Conservation (phyloP, 129 eudicot genomes). For the Helianthus annuus region DNA sequence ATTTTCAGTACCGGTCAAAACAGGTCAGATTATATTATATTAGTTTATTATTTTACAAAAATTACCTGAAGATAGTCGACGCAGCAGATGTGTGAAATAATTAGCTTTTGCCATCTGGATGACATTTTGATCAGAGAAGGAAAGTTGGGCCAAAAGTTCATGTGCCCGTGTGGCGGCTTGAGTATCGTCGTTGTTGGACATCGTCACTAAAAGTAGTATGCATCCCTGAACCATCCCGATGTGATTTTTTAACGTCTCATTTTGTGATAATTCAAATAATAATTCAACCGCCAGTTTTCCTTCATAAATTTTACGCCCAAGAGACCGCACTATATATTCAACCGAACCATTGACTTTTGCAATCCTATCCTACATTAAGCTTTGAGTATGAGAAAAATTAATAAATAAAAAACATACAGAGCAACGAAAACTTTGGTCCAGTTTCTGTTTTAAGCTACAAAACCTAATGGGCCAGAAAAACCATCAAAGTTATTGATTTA, state of each 20-base stretch:
- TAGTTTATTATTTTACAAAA: slow-evolving; percentile 20
- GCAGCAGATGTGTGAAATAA: slow-evolving; percentile 56
- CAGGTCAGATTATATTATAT: neutral
- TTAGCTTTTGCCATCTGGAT: slow-evolving; percentile 74
- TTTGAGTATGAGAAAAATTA: slow-evolving; percentile 27
- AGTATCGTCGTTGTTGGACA: slow-evolving; percentile 54
- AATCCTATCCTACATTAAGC: slow-evolving; percentile 61
- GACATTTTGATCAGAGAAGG: slow-evolving; percentile 62
- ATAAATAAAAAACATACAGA: neutral
- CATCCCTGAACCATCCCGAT: slow-evolving; percentile 73
- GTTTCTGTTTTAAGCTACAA: too few relatives aligned
- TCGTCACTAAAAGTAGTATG: slow-evolving; percentile 65
- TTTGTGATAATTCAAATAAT: slow-evolving; percentile 53
- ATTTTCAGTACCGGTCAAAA: slow-evolving; percentile 8
- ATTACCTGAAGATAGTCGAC: slow-evolving; percentile 62
- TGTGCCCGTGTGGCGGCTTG: slow-evolving; percentile 57
- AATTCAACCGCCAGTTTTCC: slow-evolving; percentile 54
- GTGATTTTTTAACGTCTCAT: slow-evolving; percentile 32
- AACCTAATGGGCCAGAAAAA: too few relatives aligned
- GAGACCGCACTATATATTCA: slow-evolving; percentile 53
- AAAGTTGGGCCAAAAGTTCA: slow-evolving; percentile 51
- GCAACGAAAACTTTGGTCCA: too few relatives aligned
- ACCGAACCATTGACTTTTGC: slow-evolving; percentile 43
- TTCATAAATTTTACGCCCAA: slow-evolving; percentile 60
- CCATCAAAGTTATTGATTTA: too few relatives aligned